Percentiles rank a stretch among this genome's conserved stretches.
Conservation (phyloP, 1,139 yeast species). For the Taiozyma sp. region DNA sequence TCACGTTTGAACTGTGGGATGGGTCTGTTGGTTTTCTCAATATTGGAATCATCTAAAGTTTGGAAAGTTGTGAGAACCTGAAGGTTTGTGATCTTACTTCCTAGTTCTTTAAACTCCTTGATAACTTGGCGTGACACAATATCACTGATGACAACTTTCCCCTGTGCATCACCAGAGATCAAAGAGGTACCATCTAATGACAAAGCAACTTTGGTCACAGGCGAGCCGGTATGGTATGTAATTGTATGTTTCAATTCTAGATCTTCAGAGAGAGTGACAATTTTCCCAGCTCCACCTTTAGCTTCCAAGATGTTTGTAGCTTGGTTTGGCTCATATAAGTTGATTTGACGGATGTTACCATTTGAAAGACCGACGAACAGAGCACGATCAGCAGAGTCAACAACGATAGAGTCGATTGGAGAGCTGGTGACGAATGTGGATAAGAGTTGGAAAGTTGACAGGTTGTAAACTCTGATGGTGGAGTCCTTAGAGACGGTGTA, state of each 20-base stretch:
- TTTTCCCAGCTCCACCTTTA: constrained; percentile 51
- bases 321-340: constrained; percentile 47
- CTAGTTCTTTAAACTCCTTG: constrained; percentile 55
- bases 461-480: constrained; percentile 65
- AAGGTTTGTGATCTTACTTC: constrained; percentile 32
- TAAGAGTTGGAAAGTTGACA: constrained; percentile 37
- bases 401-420: constrained; percentile 52
- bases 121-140: constrained; percentile 73
- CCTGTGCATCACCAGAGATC: constrained; percentile 69
- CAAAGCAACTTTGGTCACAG: constrained; percentile 49
- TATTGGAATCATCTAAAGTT: constrained; percentile 7
- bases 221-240: constrained; percentile 47
- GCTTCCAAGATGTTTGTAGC: constrained; percentile 44
- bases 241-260: constrained; percentile 48
- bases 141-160: constrained; percentile 68
- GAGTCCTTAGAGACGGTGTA: constrained; percentile 73
- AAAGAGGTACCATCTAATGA: constrained; percentile 76
- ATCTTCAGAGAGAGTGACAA: constrained; percentile 48
- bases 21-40: constrained; percentile 23
- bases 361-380: constrained; percentile 64
- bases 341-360: constrained; percentile 58
- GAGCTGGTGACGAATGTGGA: constrained; percentile 68
- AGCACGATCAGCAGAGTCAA: constrained; percentile 82
- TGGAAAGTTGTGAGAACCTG: constrained; percentile 25
- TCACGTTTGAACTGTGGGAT: constrained; percentile 60